Evolutionary conservation across 2,329 filamentous ascomycete species (phyloP), one percentile per base, ranked within the genome.

Genomic region (Hypoxylon sp.): DNA sequence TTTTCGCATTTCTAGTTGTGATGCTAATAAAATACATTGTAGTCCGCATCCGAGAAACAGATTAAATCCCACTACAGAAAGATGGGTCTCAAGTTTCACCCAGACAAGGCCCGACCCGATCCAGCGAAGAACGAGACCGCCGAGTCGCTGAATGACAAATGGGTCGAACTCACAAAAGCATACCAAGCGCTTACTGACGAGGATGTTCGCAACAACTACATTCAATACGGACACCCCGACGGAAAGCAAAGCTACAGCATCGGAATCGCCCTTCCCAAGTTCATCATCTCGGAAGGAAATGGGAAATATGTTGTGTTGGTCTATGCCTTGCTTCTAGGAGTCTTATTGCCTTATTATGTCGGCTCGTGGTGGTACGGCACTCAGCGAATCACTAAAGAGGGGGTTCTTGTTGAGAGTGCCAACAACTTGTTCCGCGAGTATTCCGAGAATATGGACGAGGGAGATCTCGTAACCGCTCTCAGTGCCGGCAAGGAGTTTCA

Each of bases 301-400:
- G 93, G 92, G 61, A 97, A 97, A 77, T 97, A 95, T 68, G 89
- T 99, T 44, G 79, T 99, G 54, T 78, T 97, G 49, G 81, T 97
- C 58, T 99, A 99, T 71, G 92, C 91, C 26, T 73, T 88, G 23
- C 81, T 97, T 27, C 85, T 99, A 41, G 94, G 93, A 46, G 90
- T 97, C 55, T 77, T 97, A 53, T 78, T 99, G 42, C 94, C 94
- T 2, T 99, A 95, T 71, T 78, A 94, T 36, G 93, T 99, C 47
- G 94, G 94, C 36, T 91, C 89, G 51, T 99, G 94, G 94, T 99
- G 94, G 94, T 99, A 99, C 69, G 94, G 95, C 54, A 95, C 91
- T 23, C 93, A 96, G 72, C 84, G 87, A 64, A 84, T 90, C 73
- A 97, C 94, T 26, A 95, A 93, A 75, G 95, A 99, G 73, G 91